phyloP scores from a whole-genome alignment of 139 green algal genomes.

The Astrephomene gubernaculifera region DNA sequence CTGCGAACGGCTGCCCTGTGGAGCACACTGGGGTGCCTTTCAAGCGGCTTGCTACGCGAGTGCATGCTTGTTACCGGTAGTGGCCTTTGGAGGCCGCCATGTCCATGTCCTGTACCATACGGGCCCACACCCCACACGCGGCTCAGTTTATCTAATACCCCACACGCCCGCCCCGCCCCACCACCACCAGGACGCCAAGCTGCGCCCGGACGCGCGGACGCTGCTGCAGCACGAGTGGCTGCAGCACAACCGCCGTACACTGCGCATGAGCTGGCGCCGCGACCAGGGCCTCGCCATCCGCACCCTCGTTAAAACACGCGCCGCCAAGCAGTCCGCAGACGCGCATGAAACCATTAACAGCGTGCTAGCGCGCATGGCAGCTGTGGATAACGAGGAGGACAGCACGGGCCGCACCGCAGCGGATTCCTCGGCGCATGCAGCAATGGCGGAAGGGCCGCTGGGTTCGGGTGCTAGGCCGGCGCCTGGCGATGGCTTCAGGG shows the following conservation, averaged over 20 bases:
- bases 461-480: not conserved
- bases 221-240: slow-evolving; percentile 94
- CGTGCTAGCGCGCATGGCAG: slow-evolving; percentile 62
- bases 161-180: not conserved
- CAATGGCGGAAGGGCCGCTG: not conserved
- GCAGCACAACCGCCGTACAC: slow-evolving; percentile 72
- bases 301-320: slow-evolving; percentile 27
- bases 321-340: slow-evolving; percentile 20
- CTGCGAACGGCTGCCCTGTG: no score
- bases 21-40: no score
- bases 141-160: no score
- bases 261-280: slow-evolving; percentile 78
- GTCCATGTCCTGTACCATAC: no score
- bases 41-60: no score
- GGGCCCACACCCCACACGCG: no score
- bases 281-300: slow-evolving; percentile 47
- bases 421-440: not conserved
- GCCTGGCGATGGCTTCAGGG: not conserved
- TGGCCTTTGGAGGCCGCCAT: no score
- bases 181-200: slow-evolving; percentile 78
- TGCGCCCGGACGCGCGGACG: slow-evolving; percentile 75
- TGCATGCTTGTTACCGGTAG: no score
- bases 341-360: slow-evolving; percentile 66
- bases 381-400: slow-evolving; percentile 43
- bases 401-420: not conserved